Evolutionary conservation across 176 grass and related monocot species (phyloP).

Genomic region (Triticum dicoccoides): DNA sequence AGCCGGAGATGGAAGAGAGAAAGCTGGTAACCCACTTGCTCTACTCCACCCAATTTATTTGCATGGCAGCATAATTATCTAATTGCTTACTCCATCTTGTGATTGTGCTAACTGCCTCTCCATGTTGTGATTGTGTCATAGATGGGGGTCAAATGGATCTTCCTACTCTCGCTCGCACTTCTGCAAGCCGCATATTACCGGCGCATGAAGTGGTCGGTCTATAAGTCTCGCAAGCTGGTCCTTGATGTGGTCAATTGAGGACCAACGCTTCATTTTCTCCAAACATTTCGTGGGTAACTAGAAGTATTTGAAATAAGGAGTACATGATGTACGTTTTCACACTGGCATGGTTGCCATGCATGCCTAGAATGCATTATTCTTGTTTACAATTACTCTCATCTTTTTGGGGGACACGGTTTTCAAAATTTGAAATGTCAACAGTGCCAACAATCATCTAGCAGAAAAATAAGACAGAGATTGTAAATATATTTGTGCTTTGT

Average conservation of each 20-base stretch:
- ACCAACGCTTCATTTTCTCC: neutral
- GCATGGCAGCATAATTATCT: neutral
- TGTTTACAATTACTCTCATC: neutral
- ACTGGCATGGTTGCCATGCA: neutral
- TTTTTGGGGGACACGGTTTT: neutral
- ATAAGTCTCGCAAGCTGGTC: conserved; percentile 91
- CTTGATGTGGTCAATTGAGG: conserved; percentile 88
- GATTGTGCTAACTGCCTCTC: neutral
- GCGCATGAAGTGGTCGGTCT: conserved; percentile 88
- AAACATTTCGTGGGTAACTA: neutral
- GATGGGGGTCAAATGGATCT: conserved; percentile 99
- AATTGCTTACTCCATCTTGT: neutral
- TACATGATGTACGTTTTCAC: neutral
- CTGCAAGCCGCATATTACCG: conserved; percentile 98
- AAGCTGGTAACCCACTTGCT: conserved; percentile 63
- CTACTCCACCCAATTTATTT: neutral
- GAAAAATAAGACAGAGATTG: neutral
- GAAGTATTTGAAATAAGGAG: conserved; percentile 18
- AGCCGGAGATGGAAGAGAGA: conserved; percentile 99
- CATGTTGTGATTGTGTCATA: neutral
- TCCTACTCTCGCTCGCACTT: conserved; percentile 91
- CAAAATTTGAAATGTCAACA: neutral
- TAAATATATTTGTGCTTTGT: too few species aligned
- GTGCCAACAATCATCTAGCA: neutral
- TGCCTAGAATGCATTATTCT: neutral